Evolutionary conservation across 192 early-diverging fungal genomes (phyloP), one percentile per base, ranked within the genome.

Genomic region (Coemansia sp.): DNA sequence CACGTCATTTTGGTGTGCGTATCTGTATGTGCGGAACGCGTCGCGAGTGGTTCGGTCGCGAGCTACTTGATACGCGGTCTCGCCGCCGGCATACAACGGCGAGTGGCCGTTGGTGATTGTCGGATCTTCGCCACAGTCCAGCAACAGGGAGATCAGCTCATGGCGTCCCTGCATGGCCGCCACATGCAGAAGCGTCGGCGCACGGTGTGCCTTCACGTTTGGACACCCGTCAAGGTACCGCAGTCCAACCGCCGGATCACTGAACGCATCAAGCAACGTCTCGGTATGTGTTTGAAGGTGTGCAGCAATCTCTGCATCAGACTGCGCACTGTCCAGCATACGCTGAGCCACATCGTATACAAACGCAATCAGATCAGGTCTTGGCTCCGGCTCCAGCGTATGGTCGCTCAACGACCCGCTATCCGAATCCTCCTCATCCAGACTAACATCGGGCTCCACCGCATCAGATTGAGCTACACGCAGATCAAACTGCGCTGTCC

Each of bases 51-150:
- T 32, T 3, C 58, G 70, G 51, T 76, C 76, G 43, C 39, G 62
- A 3, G 69, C 62, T 6, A 74, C 50, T 52, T 75, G 72, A 56
- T 68, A 74, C 0, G 75, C 66, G 15, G 75, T 72, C 57, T 67
- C 60, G 24, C 68, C 70, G 32, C 63, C 66, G 4, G 72, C 32
- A 27, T 59, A 78, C 29, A 68, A 38, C 5, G 72, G 72, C 9
- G 67, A 65, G 19, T 66, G 64, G 23, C 73, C 75, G 43, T 65
- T 72, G 10, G 67, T 76, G 0, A 84, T 50, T 0, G 87, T 89
- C 1, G 96, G 96, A 58, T 98, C 90, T 0, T 91, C 94, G n/a
- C 88, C 84, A 43, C 76, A 62, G 25, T 87, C 76, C 25, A 92
- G 79, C 19, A 98, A 71, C 15, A 86, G 79, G 4, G 80, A 76